Base-by-base conservation (phyloP, 2,329 filamentous ascomycete genomes). In the Beauveria varroae region DNA sequence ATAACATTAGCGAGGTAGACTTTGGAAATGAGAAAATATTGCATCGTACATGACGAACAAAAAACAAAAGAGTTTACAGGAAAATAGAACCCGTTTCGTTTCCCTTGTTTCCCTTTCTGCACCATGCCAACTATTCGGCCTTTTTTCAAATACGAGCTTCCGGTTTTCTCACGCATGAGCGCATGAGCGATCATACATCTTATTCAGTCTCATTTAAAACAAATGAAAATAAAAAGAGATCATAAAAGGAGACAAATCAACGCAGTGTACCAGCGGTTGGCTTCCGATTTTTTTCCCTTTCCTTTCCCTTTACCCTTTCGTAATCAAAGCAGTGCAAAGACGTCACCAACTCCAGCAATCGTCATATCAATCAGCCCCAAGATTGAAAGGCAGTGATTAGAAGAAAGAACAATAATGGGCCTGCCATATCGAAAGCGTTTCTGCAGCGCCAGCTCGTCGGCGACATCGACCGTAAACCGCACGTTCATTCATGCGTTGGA, bases 51-150 rank as follows among this genome's bases (percentile, higher is more conserved):
- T 51, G 52, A 50, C n/a, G 54, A 52, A 58, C 28, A 62, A 24
- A 47, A 57, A 63, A 44, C 53, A 61, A 63, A 20, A 83, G 78
- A 68, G 78, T 80, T 63, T 79, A 84, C 44, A 56, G 26, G 44
- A 24, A 54, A 50, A 55, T 51, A 44, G 52, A 56, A 30, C 18
- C 28, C 58, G 6, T 62, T 49, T 46, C 8, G 8, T 28, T 9
- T 7, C 28, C 26, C 26, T 28, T 51, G 18, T 37, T 51, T 56
- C 18, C 16, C 51, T 26, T 34, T 30, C 43, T 43, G 28, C 46
- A 50, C 56, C 46, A 49, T 47, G 44, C 41, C 60, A 47, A 54
- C 41, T 26, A 57, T 24, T 54, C 28, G 34, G 37, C 40, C 49
- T 9, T 9, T 52, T 47, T n/a, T 5, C 6, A 54, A 41, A 24